Evolutionary conservation across 768 basidiomycete species (phyloP).

Genomic region (Floccularia luteovirens): DNA sequence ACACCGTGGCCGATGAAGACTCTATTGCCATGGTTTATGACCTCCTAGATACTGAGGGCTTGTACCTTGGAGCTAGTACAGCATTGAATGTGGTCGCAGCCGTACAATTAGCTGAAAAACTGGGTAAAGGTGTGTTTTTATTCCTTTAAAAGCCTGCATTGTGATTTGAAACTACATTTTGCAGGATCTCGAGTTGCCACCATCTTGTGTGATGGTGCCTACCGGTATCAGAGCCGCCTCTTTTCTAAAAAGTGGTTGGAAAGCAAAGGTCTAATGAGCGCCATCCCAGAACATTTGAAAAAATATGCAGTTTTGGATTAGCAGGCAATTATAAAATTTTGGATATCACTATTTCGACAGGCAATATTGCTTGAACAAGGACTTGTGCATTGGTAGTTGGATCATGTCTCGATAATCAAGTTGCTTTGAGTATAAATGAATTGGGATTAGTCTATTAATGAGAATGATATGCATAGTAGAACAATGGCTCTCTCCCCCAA

Average conservation of each 20-base stretch:
- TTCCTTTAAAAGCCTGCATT: not conserved
- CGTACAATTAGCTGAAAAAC: slow-evolving; percentile 73
- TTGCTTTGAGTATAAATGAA: slow-evolving; percentile 1
- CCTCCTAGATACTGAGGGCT: slow-evolving; percentile 82
- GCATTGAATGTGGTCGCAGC: slow-evolving; percentile 96
- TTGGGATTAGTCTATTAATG: not conserved
- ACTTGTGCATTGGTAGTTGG: no score
- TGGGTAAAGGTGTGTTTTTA: slow-evolving; percentile 62
- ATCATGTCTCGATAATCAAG: no score
- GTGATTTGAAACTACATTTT: slow-evolving; percentile 1
- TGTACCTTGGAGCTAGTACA: slow-evolving; percentile 92
- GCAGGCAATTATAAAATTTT: not conserved
- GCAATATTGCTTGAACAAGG: not conserved
- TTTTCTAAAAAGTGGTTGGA: slow-evolving; percentile 93
- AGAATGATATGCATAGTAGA: not conserved
- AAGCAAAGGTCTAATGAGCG: slow-evolving; percentile 65
- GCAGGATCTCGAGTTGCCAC: slow-evolving; percentile 82
- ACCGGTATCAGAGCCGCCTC: slow-evolving; percentile 92
- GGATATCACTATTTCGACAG: not conserved
- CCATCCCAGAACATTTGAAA: slow-evolving; percentile 77
- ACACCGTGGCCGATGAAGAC: slow-evolving; percentile 83
- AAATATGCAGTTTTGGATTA: slow-evolving; percentile 87
- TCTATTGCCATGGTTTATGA: slow-evolving; percentile 93
- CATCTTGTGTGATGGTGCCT: slow-evolving; percentile 91
- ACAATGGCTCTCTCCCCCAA: not conserved